Percentiles rank a stretch among this genome's conserved stretches.
These are phyloP conservation scores for Dictyostelium discoideum DNA, from an alignment of 78 protist species.

Conservation along the genomic window dicty_2.7 NC_007088.5:2696001-2696500, in stretches of 20 bases:
- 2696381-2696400: constrained; percentile 56
- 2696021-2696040: no score
- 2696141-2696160: constrained; percentile 11
- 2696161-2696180: background rate
- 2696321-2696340: constrained; percentile 70
- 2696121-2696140: constrained; percentile 18
- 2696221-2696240: constrained; percentile 9
- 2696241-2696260: constrained; percentile 29
- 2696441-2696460: background rate
- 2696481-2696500: no score
- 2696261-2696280: background rate
- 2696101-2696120: background rate
- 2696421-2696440: no score
- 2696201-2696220: background rate
- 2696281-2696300: constrained; percentile 22
- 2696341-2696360: constrained; percentile 61
- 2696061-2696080: no score
- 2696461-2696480: background rate
- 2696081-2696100: no score
- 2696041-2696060: no score
- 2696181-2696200: constrained; percentile 13
- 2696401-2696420: constrained; percentile 11
- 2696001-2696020: no score
- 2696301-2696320: constrained; percentile 32
- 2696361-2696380: constrained; percentile 67